phyloP scores from a whole-genome alignment of 495 filamentous ascomycete species.

The Thermothielavioides terrestris region DNA sequence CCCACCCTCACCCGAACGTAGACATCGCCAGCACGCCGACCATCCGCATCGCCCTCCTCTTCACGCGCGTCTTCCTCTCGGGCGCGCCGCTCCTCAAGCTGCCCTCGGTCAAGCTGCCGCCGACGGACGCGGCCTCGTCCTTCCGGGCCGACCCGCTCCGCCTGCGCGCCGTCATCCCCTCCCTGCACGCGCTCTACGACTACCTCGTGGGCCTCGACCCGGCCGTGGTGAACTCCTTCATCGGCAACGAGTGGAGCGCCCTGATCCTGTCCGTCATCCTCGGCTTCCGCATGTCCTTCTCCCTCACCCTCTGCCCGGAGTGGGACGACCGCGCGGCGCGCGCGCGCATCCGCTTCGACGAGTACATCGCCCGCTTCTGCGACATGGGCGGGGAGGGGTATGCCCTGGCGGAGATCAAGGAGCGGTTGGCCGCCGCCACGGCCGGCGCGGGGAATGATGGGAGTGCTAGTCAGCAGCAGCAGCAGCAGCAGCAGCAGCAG shows the following conservation, averaged over 20 bases:
- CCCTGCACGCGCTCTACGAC: conserved; percentile 21
- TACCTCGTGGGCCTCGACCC: conserved; percentile 20
- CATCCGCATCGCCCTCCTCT: conserved; percentile 25
- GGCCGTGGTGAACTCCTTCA: conserved; percentile 22
- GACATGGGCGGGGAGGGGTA: neutral
- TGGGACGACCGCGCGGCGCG: conserved; percentile 32
- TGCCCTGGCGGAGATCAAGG: neutral
- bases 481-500: too few species aligned
- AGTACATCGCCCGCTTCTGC: conserved; percentile 25
- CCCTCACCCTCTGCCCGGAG: conserved; percentile 25
- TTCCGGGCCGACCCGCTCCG: conserved; percentile 13
- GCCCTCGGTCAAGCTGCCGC: conserved; percentile 5
- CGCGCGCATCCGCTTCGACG: conserved; percentile 23
- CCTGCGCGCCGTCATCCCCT: conserved; percentile 10
- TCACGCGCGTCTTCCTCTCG: conserved; percentile 29
- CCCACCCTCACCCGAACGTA: too few species aligned
- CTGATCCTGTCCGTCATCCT: conserved; percentile 33
- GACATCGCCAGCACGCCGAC: conserved; percentile 17
- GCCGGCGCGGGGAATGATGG: too few species aligned
- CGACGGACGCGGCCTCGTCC: neutral
- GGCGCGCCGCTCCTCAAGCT: conserved; percentile 29
- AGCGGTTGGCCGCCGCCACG: neutral
- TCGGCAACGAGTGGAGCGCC: conserved; percentile 26
- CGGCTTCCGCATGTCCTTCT: conserved; percentile 34
- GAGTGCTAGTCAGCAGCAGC: too few species aligned